Percentiles rank a stretch among this genome's conserved stretches.
These are phyloP conservation scores for Thalassiosira tumida DNA, from an alignment of 352 stramenopile species.

Conservation along the genomic window DNA sequence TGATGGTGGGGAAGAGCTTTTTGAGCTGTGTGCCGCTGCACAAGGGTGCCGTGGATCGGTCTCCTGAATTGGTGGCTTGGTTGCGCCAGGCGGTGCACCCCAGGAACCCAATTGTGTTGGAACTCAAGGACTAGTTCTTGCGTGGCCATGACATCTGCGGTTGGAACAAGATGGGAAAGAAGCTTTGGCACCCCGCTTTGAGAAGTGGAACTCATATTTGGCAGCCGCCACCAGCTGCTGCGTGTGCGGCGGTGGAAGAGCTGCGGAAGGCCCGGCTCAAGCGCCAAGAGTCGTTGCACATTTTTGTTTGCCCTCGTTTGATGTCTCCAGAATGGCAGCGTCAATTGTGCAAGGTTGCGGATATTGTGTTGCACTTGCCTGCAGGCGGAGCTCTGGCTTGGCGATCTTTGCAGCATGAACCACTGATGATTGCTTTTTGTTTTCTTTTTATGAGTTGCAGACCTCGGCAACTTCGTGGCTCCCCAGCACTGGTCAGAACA, in stretches of 20 bases:
- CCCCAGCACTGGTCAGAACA: slow-evolving; percentile 37
- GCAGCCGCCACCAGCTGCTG: slow-evolving; percentile 68
- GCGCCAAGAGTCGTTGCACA: slow-evolving; percentile 66
- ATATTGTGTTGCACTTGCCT: background rate
- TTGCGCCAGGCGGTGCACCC: background rate
- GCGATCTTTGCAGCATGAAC: slow-evolving; percentile 67
- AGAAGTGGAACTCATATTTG: slow-evolving; percentile 58
- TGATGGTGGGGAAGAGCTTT: background rate
- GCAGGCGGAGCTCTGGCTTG: slow-evolving; percentile 19
- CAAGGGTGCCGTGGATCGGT: background rate
- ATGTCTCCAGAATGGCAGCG: background rate
- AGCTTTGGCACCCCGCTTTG: slow-evolving; percentile 63
- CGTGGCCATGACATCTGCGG: slow-evolving; percentile 62
- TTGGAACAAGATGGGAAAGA: slow-evolving; percentile 29
- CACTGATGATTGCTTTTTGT: slow-evolving; percentile 69
- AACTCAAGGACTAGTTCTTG: slow-evolving; percentile 71
- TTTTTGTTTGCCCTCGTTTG: slow-evolving; percentile 66
- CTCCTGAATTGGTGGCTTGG: background rate
- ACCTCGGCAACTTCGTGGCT: slow-evolving; percentile 51
- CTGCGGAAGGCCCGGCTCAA: slow-evolving; percentile 76
- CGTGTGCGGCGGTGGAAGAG: slow-evolving; percentile 73
- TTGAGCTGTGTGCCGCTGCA: background rate
- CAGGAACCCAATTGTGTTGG: background rate
- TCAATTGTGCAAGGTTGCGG: background rate
- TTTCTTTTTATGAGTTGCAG: slow-evolving; percentile 72